Base-by-base conservation (phyloP, 139 green algal species). In the Micractinium conductrix region DNA sequence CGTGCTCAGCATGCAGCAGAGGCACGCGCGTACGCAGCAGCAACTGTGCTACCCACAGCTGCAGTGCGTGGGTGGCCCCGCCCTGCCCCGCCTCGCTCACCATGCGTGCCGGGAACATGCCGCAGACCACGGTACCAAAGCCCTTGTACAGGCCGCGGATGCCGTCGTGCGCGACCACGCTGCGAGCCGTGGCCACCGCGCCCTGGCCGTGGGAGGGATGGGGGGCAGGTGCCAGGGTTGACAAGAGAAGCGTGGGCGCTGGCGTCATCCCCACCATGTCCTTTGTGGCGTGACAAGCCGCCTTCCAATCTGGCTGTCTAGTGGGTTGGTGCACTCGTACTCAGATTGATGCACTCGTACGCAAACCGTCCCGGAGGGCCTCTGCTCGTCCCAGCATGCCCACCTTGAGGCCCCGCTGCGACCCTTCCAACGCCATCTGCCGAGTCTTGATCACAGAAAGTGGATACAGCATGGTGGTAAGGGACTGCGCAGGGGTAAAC, bases 381-480 rank as follows among this genome's bases (percentile, higher is more conserved):
- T 24, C 48, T 58, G 65, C 65, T 44, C n/a, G 65, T 19, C 8
- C 30, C 65, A 19, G 16, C 7, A 7, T 19, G 26, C 86, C 10
- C 91, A 91, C 82, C 76, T 71, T 75, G 44, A 96, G 74, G 43
- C 92, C 91, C n/a, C 80, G 67, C 28, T 87, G 74, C 7, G 88
- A 83, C 55, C 86, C 89, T 78, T 94, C 71, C 71, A 93, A 48
- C 50, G 92, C 93, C 93, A 97, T 97, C 87, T 96, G 93, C 24
- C 94, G 88, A 0, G 97, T 99, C 80, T 99, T 99, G 37, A 99
- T 92, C 0, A 99, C 97, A 0, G 92, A 92, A 0, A 99, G 82
- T 3, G 97, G 97, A 85, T 94, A 99, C 14, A 99, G 90, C 17
- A 73, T 63, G 19, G 89, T 88, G 0, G 95, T 97, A 7, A 99